Percentiles rank a stretch among this genome's conserved stretches.
Conservation (phyloP, 2,329 filamentous ascomycete genomes). For the Penicillium sclerotiorum region DNA sequence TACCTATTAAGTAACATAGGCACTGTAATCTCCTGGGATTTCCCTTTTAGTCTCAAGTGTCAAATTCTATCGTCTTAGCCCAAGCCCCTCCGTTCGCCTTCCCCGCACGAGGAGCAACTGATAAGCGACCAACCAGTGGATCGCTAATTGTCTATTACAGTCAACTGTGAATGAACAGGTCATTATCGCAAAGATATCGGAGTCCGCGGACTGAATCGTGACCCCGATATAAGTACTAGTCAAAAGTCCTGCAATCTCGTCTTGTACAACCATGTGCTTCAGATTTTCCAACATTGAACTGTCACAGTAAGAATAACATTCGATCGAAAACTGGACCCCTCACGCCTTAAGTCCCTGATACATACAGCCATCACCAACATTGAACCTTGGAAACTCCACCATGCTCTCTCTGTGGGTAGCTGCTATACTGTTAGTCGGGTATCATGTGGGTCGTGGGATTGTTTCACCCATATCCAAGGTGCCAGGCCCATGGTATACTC, state of each 20-base stretch:
- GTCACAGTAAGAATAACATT: neutral
- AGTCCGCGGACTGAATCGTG: constrained; percentile 1
- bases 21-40: constrained; percentile 20
- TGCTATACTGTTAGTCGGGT: constrained; percentile 11
- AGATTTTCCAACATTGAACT: neutral
- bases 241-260: too few relatives aligned
- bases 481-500: constrained; percentile 35
- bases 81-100: constrained; percentile 4
- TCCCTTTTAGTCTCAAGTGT: constrained; percentile 12
- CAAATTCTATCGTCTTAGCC: constrained; percentile 10
- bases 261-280: neutral
- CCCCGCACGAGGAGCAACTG: constrained; percentile 17
- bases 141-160: neutral
- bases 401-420: constrained; percentile 23
- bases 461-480: constrained; percentile 24
- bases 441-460: constrained; percentile 11
- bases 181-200: constrained; percentile 10
- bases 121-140: constrained; percentile 3
- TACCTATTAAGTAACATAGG: too few relatives aligned
- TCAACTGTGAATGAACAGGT: neutral
- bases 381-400: neutral
- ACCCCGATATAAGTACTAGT: constrained; percentile 11
- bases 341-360: too few relatives aligned
- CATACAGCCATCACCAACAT: too few relatives aligned
- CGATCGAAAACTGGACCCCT: neutral